A percentile compares a stretch with the other conserved stretches of the same genome.
Conservation (phyloP, 352 stramenopile genomes). For the Pythium monospermum region DNA sequence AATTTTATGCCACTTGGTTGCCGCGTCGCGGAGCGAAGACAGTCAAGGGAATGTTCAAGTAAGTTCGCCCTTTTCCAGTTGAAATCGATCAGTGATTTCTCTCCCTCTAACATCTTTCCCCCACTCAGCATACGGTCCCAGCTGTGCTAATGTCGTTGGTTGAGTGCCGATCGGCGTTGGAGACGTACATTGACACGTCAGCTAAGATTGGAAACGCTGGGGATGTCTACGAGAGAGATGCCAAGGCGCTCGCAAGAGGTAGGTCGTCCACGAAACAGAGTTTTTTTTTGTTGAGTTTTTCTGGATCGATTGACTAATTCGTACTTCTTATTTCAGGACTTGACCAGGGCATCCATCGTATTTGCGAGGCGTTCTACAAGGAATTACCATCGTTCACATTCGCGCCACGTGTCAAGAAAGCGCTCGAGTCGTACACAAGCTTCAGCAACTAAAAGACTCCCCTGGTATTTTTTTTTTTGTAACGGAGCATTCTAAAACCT, state of each 20-base stretch:
- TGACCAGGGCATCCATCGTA: constrained; percentile 76
- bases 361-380: constrained; percentile 60
- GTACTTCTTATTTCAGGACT: constrained; percentile 33
- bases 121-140: constrained; percentile 55
- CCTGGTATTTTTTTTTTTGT: neutral
- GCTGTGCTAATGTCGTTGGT: constrained; percentile 63
- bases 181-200: constrained; percentile 64
- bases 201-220: constrained; percentile 52
- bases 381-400: constrained; percentile 58
- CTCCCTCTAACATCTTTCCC: neutral
- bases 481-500: too few species aligned
- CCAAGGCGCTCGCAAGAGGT: constrained; percentile 55
- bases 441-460: constrained; percentile 22
- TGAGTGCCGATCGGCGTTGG: constrained; percentile 57
- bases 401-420: constrained; percentile 37
- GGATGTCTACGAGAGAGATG: constrained; percentile 60
- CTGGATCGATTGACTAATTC: neutral
- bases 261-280: neutral
- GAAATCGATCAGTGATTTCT: too few species aligned
- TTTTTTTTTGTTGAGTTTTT: neutral
- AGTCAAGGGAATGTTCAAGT: constrained; percentile 68
- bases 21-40: constrained; percentile 54
- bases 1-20: constrained; percentile 56
- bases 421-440: constrained; percentile 38
- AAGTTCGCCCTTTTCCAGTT: constrained; percentile 4